Evolutionary conservation across 805 yeast species (phyloP).

Genomic region (Lipomyces spencermartinsiae): DNA sequence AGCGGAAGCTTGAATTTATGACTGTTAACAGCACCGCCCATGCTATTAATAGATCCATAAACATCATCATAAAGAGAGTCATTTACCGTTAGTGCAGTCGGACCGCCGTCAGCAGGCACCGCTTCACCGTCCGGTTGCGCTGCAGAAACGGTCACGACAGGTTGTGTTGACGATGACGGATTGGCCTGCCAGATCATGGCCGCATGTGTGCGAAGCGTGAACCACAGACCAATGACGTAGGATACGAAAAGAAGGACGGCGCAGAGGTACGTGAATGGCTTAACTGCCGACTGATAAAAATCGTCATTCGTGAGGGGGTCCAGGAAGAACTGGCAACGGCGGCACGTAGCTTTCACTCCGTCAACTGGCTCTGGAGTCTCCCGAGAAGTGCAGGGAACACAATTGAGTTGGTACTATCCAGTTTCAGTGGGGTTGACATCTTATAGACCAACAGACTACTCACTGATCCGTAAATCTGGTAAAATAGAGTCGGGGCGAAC

Average conservation of each 20-base stretch:
- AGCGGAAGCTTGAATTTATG: conserved; percentile 28
- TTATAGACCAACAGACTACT: conserved; percentile 6
- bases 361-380: conserved; percentile 21
- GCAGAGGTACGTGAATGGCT: conserved; percentile 82
- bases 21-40: conserved; percentile 11
- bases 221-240: conserved; percentile 86
- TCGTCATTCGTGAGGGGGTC: conserved; percentile 72
- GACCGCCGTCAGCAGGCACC: background rate
- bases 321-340: conserved; percentile 76
- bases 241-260: conserved; percentile 82
- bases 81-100: conserved; percentile 32
- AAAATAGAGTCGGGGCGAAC: conserved; percentile 89
- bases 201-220: conserved; percentile 95
- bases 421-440: background rate
- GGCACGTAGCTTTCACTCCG: conserved; percentile 53
- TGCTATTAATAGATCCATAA: conserved; percentile 3
- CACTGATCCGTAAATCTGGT: conserved; percentile 81
- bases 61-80: conserved; percentile 21
- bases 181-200: conserved; percentile 78
- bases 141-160: conserved; percentile 21
- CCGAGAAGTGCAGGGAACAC: conserved; percentile 59
- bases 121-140: conserved; percentile 11
- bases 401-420: conserved; percentile 65
- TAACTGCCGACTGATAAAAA: conserved; percentile 69
- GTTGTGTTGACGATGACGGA: conserved; percentile 20